Evolutionary conservation across 768 basidiomycete genomes (phyloP).

Genomic region (Termitomyces sp.): DNA sequence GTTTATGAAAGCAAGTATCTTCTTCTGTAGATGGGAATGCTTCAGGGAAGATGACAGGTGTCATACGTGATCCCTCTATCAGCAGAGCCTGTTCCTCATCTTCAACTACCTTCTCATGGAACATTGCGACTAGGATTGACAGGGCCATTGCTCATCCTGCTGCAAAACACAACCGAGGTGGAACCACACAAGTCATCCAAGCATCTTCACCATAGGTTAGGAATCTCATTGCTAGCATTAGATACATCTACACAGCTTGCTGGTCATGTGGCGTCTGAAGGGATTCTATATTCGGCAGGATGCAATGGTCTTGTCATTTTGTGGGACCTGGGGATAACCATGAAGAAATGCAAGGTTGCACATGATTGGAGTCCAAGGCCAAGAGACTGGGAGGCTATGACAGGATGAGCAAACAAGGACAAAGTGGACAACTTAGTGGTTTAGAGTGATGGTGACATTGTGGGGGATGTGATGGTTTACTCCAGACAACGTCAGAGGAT

Average conservation of each 20-base stretch:
- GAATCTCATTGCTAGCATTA: slow-evolving; percentile 81
- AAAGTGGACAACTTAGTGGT: slow-evolving; percentile 47
- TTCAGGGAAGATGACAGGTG: slow-evolving; percentile 58
- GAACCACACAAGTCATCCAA: slow-evolving; percentile 20
- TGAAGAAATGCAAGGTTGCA: slow-evolving; percentile 39
- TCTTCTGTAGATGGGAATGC: slow-evolving; percentile 19
- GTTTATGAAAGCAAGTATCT: neutral
- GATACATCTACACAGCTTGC: slow-evolving; percentile 75
- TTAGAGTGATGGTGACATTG: slow-evolving; percentile 67
- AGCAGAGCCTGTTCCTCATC: slow-evolving; percentile 49
- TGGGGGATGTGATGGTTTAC: slow-evolving; percentile 56
- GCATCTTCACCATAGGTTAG: slow-evolving; percentile 82
- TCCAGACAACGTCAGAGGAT: slow-evolving; percentile 28
- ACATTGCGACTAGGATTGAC: slow-evolving; percentile 59
- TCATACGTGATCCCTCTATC: slow-evolving; percentile 87
- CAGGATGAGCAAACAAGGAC: slow-evolving; percentile 79
- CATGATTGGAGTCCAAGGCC: slow-evolving; percentile 17
- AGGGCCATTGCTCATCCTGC: slow-evolving; percentile 56
- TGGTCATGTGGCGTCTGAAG: slow-evolving; percentile 65
- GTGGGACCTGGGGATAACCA: slow-evolving; percentile 76
- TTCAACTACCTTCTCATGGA: slow-evolving; percentile 66
- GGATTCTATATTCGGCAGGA: slow-evolving; percentile 87
- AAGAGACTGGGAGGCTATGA: slow-evolving; percentile 67
- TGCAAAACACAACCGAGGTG: slow-evolving; percentile 20
- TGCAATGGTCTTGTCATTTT: slow-evolving; percentile 84